phyloP scores from a whole-genome alignment of 208 protist genomes.

The Trypanosoma theileri region DNA sequence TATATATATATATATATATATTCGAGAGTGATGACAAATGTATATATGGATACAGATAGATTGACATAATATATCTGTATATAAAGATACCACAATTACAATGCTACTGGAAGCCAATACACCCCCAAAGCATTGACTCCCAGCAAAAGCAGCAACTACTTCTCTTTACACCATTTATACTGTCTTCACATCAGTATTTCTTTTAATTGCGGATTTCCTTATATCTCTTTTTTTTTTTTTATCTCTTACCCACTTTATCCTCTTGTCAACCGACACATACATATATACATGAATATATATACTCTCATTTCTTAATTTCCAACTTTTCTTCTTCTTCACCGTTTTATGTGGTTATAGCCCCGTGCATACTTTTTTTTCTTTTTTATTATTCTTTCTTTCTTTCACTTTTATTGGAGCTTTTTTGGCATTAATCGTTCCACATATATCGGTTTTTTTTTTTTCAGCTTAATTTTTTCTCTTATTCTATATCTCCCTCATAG shows the following conservation, averaged over 20 bases:
- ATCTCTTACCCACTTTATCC: background rate
- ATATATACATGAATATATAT: background rate
- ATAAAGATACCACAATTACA: no score
- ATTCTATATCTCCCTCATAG: background rate
- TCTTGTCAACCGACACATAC: background rate
- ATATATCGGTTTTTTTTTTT: background rate
- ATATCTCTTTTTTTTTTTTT: constrained; percentile 4
- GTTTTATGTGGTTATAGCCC: no score
- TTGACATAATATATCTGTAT: no score
- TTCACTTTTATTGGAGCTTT: background rate
- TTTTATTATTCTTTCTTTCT: background rate
- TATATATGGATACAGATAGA: no score
- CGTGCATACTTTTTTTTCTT: no score
- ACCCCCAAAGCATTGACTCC: no score
- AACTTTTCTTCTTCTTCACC: no score
- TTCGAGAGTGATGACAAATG: background rate
- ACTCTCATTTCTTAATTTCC: no score
- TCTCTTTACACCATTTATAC: background rate
- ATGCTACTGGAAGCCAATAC: no score
- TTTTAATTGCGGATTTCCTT: background rate
- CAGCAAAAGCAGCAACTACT: background rate
- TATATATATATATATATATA: constrained; percentile 13
- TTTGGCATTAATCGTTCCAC: background rate
- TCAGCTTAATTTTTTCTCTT: background rate
- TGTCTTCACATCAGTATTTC: background rate